A percentile compares a stretch with the other conserved stretches of the same genome.
These are phyloP conservation scores for Pythium monospermum DNA, from an alignment of 352 stramenopile genomes.

Conservation along the genomic window DNA sequence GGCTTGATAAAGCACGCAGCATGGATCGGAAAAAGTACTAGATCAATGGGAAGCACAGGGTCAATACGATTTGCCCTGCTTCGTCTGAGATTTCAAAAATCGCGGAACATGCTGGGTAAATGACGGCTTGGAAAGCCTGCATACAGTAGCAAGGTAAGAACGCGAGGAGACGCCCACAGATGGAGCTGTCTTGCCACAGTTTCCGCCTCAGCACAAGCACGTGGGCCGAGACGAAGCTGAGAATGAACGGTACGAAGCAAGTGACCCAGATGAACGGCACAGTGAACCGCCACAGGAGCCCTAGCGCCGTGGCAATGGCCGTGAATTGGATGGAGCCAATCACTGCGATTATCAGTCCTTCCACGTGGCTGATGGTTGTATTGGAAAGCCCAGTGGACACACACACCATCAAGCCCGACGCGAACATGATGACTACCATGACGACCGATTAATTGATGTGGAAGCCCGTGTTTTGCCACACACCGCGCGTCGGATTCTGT, in stretches of 20 bases:
- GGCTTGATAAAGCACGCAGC: neutral
- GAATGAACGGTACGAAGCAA: neutral
- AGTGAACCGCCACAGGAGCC: slow-evolving; percentile 8
- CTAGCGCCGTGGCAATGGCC: neutral
- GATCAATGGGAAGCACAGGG: slow-evolving; percentile 3
- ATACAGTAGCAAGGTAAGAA: slow-evolving; percentile 3
- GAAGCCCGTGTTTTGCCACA: slow-evolving; percentile 1
- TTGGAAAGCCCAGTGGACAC: neutral
- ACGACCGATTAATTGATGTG: neutral
- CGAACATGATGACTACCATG: neutral
- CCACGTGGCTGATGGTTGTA: neutral
- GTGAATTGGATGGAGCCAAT: neutral
- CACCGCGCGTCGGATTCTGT: neutral
- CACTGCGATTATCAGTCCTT: neutral
- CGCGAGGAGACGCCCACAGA: neutral
- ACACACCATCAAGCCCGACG: neutral
- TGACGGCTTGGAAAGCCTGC: slow-evolving; percentile 11
- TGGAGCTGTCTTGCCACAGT: neutral
- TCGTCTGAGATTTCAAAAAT: neutral
- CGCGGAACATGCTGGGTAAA: slow-evolving; percentile 8
- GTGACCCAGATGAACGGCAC: slow-evolving; percentile 8
- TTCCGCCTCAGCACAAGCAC: neutral
- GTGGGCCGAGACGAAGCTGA: neutral
- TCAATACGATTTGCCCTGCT: neutral
- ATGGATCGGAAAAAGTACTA: slow-evolving; percentile 4